Conservation (phyloP, 2,329 filamentous ascomycete species). For the Fusarium verticillioides region DNA sequence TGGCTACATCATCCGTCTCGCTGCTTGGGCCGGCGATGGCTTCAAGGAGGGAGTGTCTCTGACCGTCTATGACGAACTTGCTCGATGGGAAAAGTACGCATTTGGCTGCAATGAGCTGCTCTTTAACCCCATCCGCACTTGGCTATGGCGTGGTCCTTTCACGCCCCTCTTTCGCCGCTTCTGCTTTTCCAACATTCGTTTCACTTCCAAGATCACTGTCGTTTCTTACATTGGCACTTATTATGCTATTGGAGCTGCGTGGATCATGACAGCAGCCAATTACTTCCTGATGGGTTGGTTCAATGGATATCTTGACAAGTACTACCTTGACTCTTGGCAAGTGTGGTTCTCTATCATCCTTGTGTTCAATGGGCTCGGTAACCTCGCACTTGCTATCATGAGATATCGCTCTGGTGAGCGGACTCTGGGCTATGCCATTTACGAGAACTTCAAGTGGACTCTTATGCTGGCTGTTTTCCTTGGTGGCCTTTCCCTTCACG, state of each 20-base stretch:
- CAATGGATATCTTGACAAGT: slow-evolving; percentile 81
- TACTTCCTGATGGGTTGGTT: slow-evolving; percentile 83
- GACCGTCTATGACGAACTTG: slow-evolving; percentile 85
- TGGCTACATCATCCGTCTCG: slow-evolving; percentile 78
- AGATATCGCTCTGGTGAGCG: slow-evolving; percentile 76
- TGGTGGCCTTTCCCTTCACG: slow-evolving; percentile 82
- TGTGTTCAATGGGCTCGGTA: slow-evolving; percentile 80
- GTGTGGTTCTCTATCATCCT: slow-evolving; percentile 85
- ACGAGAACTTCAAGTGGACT: slow-evolving; percentile 79
- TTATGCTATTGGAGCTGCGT: slow-evolving; percentile 80
- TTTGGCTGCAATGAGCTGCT: slow-evolving; percentile 86
- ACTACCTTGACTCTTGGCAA: slow-evolving; percentile 82
- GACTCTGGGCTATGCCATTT: slow-evolving; percentile 65
- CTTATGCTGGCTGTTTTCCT: slow-evolving; percentile 82
- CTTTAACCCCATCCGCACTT: slow-evolving; percentile 80
- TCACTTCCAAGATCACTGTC: slow-evolving; percentile 81
- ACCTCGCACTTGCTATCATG: slow-evolving; percentile 77
- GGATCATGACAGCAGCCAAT: slow-evolving; percentile 78
- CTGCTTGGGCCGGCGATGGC: slow-evolving; percentile 77
- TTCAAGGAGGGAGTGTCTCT: slow-evolving; percentile 87
- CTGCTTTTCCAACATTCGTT: slow-evolving; percentile 76
- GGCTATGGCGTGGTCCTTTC: slow-evolving; percentile 79
- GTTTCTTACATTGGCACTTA: slow-evolving; percentile 83
- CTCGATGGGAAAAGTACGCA: slow-evolving; percentile 88
- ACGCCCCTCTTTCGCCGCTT: slow-evolving; percentile 82